These are phyloP conservation scores for Miamiensis avidus DNA, from an alignment of 169 alveolate species.

Conservation along the genomic window DNA sequence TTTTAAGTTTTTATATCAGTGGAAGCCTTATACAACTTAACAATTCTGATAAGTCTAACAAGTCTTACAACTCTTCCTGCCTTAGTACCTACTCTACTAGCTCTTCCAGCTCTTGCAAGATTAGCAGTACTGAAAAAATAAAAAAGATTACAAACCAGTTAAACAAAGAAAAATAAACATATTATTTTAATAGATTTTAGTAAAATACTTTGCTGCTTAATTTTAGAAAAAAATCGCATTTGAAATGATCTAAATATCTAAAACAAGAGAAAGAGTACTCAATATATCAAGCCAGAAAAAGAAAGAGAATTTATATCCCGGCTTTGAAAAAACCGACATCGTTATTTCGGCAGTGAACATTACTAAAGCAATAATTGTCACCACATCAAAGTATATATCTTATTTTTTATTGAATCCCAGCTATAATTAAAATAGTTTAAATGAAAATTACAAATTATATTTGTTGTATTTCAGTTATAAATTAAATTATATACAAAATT, in stretches of 20 bases:
- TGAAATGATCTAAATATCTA: slow-evolving; percentile 53
- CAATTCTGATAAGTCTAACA: slow-evolving; percentile 63
- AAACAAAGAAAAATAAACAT: not conserved
- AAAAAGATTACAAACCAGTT: not conserved
- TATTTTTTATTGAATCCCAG: slow-evolving; percentile 37
- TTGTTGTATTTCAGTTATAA: not conserved
- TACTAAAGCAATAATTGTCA: slow-evolving; percentile 23
- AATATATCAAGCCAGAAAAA: slow-evolving; percentile 79
- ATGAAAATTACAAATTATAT: too few species aligned
- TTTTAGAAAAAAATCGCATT: slow-evolving; percentile 13
- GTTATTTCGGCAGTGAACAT: slow-evolving; percentile 56
- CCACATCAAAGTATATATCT: slow-evolving; percentile 43
- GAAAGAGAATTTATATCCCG: slow-evolving; percentile 60
- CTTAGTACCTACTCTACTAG: slow-evolving; percentile 70
- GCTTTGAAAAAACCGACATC: slow-evolving; percentile 40
- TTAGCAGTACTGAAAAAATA: slow-evolving; percentile 16
- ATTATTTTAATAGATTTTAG: not conserved
- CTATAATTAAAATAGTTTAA: not conserved
- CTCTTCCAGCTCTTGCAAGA: slow-evolving; percentile 54
- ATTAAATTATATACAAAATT: too few species aligned
- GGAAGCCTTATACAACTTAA: slow-evolving; percentile 64
- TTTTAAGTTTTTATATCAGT: not conserved
- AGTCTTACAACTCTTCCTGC: slow-evolving; percentile 73
- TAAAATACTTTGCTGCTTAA: slow-evolving; percentile 20
- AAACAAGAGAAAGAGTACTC: slow-evolving; percentile 64